Evolutionary conservation across 2,329 filamentous ascomycete species (phyloP), one percentile per base, ranked within the genome.

Genomic region (Orbilia ellipsospora): DNA sequence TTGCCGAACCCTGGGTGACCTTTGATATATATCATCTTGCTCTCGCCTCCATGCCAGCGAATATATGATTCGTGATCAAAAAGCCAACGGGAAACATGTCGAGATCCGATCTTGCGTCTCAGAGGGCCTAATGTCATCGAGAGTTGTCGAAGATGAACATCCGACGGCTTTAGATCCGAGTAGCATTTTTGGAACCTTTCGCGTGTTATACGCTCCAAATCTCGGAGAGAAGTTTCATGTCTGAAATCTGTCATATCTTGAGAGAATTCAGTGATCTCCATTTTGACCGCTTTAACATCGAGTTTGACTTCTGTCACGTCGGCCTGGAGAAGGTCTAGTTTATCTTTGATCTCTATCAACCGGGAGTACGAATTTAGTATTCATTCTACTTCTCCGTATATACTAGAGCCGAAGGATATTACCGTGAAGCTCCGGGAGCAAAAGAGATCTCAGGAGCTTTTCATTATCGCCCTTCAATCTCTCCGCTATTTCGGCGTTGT

Each of bases 1-100:
- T 73, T 73, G 2, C 69, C 69, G 13, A 73, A 73, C 1, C 62
- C 69, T 2, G 62, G 31, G 13, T 61, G 62, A 16, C 69, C 69
- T 26, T 67, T 67, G 8, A 73, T 26, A 18, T 73, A 73, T 26
- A 73, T 20, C 13, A 73, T 12, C 23, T 48, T 67, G 3, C 12
- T 16, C 6, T 28, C 16, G n/a, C 51, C 23, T 4, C 6, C 20
- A 16, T 62, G 62, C 62, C 69, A 67, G 2, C 23, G 20, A 1
- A 23, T 31, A 48, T 73, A 73, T 26, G 62, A 36, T 36, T 67
- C 44, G 18, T 73, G 55, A 23, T 6, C 55, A 40, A 66, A 67
- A 13, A 73, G 50, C 69, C 69, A 73, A 44, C 48, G 55, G 10
- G 52, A 59, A 4, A 73, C 15, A 26, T 73, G 60, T 10, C 44